Evolutionary conservation across 2,329 filamentous ascomycete genomes (phyloP).

Genomic region (Ceratocystis harringtonii): DNA sequence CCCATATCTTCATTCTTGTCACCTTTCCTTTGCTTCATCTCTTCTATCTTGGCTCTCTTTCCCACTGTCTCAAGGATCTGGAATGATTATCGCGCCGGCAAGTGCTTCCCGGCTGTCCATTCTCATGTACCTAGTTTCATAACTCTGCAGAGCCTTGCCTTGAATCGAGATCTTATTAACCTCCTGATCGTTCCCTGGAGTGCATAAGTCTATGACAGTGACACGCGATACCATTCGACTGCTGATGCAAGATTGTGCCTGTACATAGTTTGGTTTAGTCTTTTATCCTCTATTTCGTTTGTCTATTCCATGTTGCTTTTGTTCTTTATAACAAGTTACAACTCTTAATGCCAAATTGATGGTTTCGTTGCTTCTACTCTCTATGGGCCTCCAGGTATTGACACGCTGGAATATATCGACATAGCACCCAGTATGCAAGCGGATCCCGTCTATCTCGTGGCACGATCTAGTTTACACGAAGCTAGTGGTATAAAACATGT

Average conservation of each 20-base stretch:
- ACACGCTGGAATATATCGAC: too few species aligned
- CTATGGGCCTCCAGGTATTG: not conserved
- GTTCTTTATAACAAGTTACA: not conserved
- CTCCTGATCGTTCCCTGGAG: not conserved
- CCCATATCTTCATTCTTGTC: constrained; percentile 10
- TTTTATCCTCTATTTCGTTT: not conserved
- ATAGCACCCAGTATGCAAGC: not conserved
- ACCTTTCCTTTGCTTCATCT: constrained; percentile 7
- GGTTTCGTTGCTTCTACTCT: not conserved
- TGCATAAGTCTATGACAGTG: not conserved
- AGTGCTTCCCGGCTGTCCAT: not conserved
- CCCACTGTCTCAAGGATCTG: not conserved
- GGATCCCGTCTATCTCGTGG: not conserved
- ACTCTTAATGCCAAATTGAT: not conserved
- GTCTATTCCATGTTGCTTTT: constrained; percentile 3
- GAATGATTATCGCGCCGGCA: not conserved
- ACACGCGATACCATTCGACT: not conserved
- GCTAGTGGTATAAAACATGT: too few species aligned
- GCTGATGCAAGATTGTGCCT: not conserved
- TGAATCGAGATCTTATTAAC: constrained; percentile 1
- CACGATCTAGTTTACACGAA: not conserved
- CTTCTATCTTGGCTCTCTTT: not conserved
- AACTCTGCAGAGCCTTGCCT: not conserved
- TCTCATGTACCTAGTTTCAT: not conserved
- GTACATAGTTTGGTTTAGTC: not conserved